A percentile compares a stretch with the other conserved stretches of the same genome.
These are phyloP conservation scores for Suhomyces terraborum DNA, from an alignment of 1,139 yeast species.

Conservation along the genomic window DNA sequence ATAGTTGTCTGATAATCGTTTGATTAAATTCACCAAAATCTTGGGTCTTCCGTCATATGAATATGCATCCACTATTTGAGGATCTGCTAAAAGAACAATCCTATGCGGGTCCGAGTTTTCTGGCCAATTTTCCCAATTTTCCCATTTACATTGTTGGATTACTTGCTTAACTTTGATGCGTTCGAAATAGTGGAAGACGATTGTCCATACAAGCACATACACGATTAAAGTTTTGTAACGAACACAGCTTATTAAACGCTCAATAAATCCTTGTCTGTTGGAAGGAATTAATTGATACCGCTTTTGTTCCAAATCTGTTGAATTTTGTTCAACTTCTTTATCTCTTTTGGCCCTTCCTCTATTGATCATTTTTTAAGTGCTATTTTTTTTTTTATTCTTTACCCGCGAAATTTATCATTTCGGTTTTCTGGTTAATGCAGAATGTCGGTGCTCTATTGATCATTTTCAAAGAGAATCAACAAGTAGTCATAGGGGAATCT, in stretches of 20 bases:
- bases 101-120: constrained; percentile 49
- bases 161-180: constrained; percentile 53
- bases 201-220: constrained; percentile 27
- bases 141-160: constrained; percentile 61
- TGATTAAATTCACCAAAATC: constrained; percentile 47
- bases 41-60: constrained; percentile 64
- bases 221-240: constrained; percentile 3
- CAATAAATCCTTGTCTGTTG: no score
- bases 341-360: constrained; percentile 20
- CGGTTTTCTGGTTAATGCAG: no score
- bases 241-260: no score
- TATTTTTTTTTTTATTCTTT: no score
- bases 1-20: constrained; percentile 67
- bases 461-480: no score
- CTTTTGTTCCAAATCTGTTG: no score
- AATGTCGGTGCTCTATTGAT: no score
- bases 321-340: neutral
- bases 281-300: no score
- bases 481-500: no score
- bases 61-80: constrained; percentile 82
- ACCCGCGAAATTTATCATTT: no score
- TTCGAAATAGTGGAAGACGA: constrained; percentile 60
- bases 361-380: constrained; percentile 5
- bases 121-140: constrained; percentile 60
- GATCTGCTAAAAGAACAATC: constrained; percentile 82